Evolutionary conservation across 768 basidiomycete genomes (phyloP).

Genomic region (Boletus speciosus): DNA sequence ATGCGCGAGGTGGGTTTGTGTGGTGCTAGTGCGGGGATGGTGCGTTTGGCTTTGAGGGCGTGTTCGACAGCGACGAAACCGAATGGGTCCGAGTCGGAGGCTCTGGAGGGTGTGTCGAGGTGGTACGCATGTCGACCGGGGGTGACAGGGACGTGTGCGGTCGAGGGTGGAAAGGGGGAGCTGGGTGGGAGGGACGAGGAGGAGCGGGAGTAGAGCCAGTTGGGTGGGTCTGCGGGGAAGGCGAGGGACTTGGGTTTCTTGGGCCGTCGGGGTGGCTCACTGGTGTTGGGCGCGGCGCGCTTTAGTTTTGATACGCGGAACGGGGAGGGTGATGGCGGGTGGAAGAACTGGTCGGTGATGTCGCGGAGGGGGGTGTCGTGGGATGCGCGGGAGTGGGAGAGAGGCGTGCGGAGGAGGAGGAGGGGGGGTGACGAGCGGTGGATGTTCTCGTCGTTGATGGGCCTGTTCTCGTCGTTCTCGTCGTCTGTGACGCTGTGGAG

Average conservation of each 20-base stretch:
- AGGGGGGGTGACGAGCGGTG: slow-evolving; percentile 3
- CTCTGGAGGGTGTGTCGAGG: slow-evolving; percentile 20
- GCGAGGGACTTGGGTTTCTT: slow-evolving; percentile 32
- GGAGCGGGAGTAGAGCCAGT: slow-evolving; percentile 25
- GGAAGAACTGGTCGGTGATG: slow-evolving; percentile 35
- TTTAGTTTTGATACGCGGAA: slow-evolving; percentile 24
- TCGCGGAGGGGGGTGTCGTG: slow-evolving; percentile 27
- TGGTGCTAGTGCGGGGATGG: slow-evolving; percentile 8
- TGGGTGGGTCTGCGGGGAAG: slow-evolving; percentile 31
- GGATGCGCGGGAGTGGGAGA: slow-evolving; percentile 17
- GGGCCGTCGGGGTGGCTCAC: slow-evolving; percentile 30
- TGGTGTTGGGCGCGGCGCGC: slow-evolving; percentile 3
- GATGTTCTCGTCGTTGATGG: slow-evolving; percentile 7
- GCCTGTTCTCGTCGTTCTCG: slow-evolving; percentile 10
- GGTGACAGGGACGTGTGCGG: slow-evolving; percentile 7
- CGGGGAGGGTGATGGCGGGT: slow-evolving; percentile 32
- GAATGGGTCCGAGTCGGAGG: slow-evolving; percentile 49
- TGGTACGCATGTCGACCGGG: slow-evolving; percentile 18
- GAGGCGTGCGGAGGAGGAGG: slow-evolving; percentile 19
- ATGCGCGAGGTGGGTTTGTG: slow-evolving; percentile 6
- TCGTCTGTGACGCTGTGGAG: background rate
- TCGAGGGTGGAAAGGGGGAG: slow-evolving; percentile 29
- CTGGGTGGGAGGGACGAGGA: slow-evolving; percentile 35
- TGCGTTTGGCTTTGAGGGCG: slow-evolving; percentile 44
- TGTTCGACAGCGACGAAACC: slow-evolving; percentile 55